Percentiles rank a stretch among this genome's conserved stretches.
phyloP scores from a whole-genome alignment of 169 alveolate species.

The Fabrea salina region DNA sequence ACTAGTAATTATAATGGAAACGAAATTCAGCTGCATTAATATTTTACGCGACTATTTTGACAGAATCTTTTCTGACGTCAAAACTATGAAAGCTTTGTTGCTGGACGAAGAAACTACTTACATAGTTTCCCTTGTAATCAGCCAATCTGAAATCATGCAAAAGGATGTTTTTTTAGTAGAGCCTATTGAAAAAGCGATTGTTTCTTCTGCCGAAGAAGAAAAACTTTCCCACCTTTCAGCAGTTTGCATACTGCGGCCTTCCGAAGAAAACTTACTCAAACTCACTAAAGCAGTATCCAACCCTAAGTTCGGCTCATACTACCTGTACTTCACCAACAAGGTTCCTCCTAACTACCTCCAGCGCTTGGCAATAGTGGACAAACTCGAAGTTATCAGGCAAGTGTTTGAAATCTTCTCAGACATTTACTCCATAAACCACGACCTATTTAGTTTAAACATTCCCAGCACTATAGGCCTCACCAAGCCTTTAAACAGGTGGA shows the following conservation, averaged over 20 bases:
- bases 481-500: slow-evolving; percentile 59
- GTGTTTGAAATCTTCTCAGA: slow-evolving; percentile 91
- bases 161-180: slow-evolving; percentile 91
- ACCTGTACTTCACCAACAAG: slow-evolving; percentile 86
- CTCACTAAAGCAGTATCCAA: slow-evolving; percentile 82
- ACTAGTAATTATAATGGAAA: too few relatives aligned
- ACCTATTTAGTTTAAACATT: slow-evolving; percentile 85
- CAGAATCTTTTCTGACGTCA: slow-evolving; percentile 3
- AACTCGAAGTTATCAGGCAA: slow-evolving; percentile 83
- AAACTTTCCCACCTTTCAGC: slow-evolving; percentile 89
- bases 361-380: slow-evolving; percentile 91
- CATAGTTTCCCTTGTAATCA: slow-evolving; percentile 87
- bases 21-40: neutral
- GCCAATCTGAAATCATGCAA: slow-evolving; percentile 87
- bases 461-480: slow-evolving; percentile 78
- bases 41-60: slow-evolving; percentile 5
- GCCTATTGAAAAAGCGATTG: slow-evolving; percentile 81
- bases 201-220: slow-evolving; percentile 46
- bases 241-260: slow-evolving; percentile 87
- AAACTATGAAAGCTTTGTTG: slow-evolving; percentile 86
- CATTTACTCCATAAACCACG: slow-evolving; percentile 76
- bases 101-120: slow-evolving; percentile 90
- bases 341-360: slow-evolving; percentile 79
- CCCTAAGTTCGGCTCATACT: slow-evolving; percentile 86
- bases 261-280: slow-evolving; percentile 77